Percentiles rank a stretch among this genome's conserved stretches.
Evolutionary conservation across 2,329 filamentous ascomycete species (phyloP).

Genomic region (Fusarium euwallaceae): DNA sequence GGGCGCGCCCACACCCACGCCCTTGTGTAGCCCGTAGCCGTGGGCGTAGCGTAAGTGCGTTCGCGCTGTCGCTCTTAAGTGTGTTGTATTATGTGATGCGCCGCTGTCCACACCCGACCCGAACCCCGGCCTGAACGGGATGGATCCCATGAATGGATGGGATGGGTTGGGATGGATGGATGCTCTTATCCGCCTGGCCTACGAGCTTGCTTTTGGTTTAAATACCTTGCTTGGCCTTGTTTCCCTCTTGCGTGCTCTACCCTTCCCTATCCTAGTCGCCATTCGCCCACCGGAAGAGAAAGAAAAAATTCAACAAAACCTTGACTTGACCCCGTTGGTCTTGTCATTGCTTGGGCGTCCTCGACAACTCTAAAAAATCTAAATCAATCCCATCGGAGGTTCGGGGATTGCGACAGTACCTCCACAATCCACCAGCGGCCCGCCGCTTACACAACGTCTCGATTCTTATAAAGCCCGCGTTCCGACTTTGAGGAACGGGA

Average conservation of each 20-base stretch:
- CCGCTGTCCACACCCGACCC: neutral
- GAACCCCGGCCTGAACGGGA: conserved; percentile 31
- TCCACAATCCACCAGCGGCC: conserved; percentile 10
- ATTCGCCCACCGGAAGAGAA: neutral
- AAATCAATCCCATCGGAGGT: conserved; percentile 24
- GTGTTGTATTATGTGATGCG: neutral
- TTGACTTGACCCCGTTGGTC: neutral
- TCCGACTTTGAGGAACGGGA: conserved; percentile 12
- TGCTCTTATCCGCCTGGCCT: conserved; percentile 30
- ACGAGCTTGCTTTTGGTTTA: conserved; percentile 22
- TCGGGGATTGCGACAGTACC: conserved; percentile 36
- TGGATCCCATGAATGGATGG: conserved; percentile 5
- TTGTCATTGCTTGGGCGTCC: neutral
- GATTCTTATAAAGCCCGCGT: conserved; percentile 16
- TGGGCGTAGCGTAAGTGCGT: neutral
- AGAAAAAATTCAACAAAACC: neutral
- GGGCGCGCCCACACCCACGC: conserved; percentile 20
- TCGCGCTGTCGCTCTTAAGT: neutral
- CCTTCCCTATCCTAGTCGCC: neutral
- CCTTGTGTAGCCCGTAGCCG: conserved; percentile 21
- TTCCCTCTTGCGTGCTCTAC: conserved; percentile 9
- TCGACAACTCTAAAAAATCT: conserved; percentile 5
- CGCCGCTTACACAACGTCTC: conserved; percentile 35
- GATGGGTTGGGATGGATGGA: conserved; percentile 24
- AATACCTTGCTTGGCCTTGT: conserved; percentile 38